phyloP scores from a whole-genome alignment of 1,284 basidiomycete species.

The Fomitopsis pinicola region DNA sequence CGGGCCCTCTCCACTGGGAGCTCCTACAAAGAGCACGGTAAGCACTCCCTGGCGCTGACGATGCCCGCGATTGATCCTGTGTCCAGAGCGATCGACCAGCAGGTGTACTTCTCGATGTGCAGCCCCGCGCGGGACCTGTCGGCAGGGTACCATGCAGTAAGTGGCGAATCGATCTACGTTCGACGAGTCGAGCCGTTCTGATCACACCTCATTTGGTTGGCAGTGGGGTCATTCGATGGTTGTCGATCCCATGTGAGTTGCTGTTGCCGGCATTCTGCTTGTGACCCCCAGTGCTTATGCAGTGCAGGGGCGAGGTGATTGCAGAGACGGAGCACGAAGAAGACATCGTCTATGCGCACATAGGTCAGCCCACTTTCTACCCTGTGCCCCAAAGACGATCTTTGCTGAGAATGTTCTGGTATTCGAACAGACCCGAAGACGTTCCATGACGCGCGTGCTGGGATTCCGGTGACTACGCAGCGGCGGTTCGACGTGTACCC shows the following conservation, averaged over 20 bases:
- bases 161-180: slow-evolving; percentile 24
- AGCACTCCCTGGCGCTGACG: slow-evolving; percentile 10
- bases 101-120: slow-evolving; percentile 93
- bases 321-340: slow-evolving; percentile 79
- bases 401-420: slow-evolving; percentile 8
- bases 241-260: slow-evolving; percentile 80
- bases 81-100: slow-evolving; percentile 89
- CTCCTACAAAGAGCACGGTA: slow-evolving; percentile 85
- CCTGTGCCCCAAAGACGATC: slow-evolving; percentile 4
- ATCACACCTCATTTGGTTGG: not conserved
- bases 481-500: slow-evolving; percentile 90
- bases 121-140: slow-evolving; percentile 87
- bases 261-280: not conserved
- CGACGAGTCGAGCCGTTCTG: not conserved
- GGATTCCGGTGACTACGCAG: slow-evolving; percentile 86
- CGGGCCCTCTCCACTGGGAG: slow-evolving; percentile 97
- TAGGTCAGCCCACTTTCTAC: slow-evolving; percentile 54
- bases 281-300: not conserved
- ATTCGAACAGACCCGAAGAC: slow-evolving; percentile 59
- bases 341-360: slow-evolving; percentile 75
- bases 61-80: not conserved
- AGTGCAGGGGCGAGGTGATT: slow-evolving; percentile 72
- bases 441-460: slow-evolving; percentile 67
- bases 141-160: slow-evolving; percentile 82
- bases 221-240: slow-evolving; percentile 91